Percentiles rank a stretch among this genome's conserved stretches.
These are phyloP conservation scores for Entomortierella parvispora DNA, from an alignment of 192 early-diverging fungal genomes.

Conservation along the genomic window DNA sequence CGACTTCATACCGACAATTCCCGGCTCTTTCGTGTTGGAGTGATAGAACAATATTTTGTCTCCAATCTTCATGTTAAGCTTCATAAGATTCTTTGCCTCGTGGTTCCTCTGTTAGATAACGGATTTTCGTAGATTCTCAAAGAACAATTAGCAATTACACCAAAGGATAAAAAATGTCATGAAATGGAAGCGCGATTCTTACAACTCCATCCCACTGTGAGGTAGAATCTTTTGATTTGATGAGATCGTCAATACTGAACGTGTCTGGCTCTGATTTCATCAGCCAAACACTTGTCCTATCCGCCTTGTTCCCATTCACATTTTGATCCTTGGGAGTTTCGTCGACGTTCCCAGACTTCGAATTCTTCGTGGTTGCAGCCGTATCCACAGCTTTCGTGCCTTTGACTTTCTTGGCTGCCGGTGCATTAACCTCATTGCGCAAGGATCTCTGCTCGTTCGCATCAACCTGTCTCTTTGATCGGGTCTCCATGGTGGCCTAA, in stretches of 20 bases:
- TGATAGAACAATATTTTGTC: conserved; percentile 85
- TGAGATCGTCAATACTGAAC: conserved; percentile 74
- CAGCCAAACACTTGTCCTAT: conserved; percentile 68
- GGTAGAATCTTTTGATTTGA: conserved; percentile 40
- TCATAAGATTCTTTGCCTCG: conserved; percentile 86
- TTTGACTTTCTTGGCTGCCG: conserved; percentile 10
- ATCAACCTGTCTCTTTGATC: neutral
- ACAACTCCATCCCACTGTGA: conserved; percentile 86
- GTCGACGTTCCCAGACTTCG: neutral
- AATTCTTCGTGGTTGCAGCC: neutral
- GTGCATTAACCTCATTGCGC: too few relatives aligned
- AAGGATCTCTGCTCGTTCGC: too few relatives aligned
- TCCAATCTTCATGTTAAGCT: conserved; percentile 76
- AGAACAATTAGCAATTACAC: too few relatives aligned
- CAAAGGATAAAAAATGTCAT: too few relatives aligned
- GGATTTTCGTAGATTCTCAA: too few relatives aligned
- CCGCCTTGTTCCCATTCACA: neutral
- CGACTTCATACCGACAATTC: conserved; percentile 74
- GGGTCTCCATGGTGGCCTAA: conserved; percentile 4
- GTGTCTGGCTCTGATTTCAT: conserved; percentile 86
- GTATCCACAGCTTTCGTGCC: neutral
- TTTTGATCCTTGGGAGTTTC: neutral
- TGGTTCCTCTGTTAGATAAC: conserved; percentile 76
- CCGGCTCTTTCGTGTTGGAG: conserved; percentile 85
- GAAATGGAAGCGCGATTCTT: too few relatives aligned